phyloP scores from a whole-genome alignment of 73 alveolate species.

The Urostyla sp. region DNA sequence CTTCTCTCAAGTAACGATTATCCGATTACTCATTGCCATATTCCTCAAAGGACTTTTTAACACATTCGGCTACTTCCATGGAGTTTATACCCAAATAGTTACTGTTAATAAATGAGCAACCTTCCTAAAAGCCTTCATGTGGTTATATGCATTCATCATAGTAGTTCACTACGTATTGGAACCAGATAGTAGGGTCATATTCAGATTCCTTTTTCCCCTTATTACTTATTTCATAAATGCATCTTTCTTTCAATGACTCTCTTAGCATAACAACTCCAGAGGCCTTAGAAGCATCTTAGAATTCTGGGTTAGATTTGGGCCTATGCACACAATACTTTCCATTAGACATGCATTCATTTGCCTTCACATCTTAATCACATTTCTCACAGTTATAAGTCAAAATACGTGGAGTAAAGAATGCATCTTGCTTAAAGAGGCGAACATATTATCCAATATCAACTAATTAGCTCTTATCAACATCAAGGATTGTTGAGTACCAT shows the following conservation, averaged over 20 bases:
- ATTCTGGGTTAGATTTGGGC: background rate
- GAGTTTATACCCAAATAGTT: background rate
- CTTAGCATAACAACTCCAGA: background rate
- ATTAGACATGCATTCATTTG: background rate
- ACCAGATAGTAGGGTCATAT: slow-evolving; percentile 33
- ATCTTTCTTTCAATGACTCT: slow-evolving; percentile 41
- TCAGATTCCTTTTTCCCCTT: slow-evolving; percentile 1
- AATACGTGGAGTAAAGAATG: slow-evolving; percentile 30
- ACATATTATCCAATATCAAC: slow-evolving; percentile 16
- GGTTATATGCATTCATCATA: slow-evolving; percentile 13
- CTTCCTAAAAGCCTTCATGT: background rate
- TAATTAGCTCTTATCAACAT: slow-evolving; percentile 14
- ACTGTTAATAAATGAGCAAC: slow-evolving; percentile 18
- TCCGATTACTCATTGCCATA: background rate
- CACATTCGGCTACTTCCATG: background rate
- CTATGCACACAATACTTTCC: slow-evolving; percentile 45
- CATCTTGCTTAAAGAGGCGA: background rate
- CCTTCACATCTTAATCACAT: background rate
- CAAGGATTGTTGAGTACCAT: slow-evolving; percentile 64
- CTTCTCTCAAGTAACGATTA: slow-evolving; percentile 10
- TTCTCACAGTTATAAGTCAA: slow-evolving; percentile 36
- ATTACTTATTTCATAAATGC: slow-evolving; percentile 1
- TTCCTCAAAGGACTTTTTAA: background rate
- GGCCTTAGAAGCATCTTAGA: background rate
- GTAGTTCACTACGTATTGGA: slow-evolving; percentile 28